Conservation (phyloP, 2,329 filamentous ascomycete genomes). For the Aspergillus sp. region DNA sequence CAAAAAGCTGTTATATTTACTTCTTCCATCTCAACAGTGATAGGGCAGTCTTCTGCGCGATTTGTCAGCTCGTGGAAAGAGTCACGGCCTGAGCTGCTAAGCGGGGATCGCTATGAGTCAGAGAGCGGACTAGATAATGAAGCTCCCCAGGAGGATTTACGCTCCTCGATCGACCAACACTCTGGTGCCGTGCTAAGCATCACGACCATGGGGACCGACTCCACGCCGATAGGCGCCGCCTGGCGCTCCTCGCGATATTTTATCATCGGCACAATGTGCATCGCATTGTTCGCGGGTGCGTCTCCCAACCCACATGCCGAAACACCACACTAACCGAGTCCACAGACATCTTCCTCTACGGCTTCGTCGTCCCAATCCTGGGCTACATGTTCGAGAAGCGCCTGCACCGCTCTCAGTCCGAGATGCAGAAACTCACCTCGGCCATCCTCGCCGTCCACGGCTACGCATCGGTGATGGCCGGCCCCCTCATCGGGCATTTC, state of each 20-base stretch:
- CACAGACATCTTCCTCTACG: conserved; percentile 33
- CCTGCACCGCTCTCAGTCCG: conserved; percentile 19
- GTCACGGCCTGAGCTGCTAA: too few relatives aligned
- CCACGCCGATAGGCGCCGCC: conserved; percentile 3
- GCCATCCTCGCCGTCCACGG: conserved; percentile 25
- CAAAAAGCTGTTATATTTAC: too few relatives aligned
- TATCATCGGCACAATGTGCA: conserved; percentile 10
- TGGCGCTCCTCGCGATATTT: conserved; percentile 17
- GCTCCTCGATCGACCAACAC: too few relatives aligned
- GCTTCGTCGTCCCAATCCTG: conserved; percentile 32
- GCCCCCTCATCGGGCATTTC: conserved; percentile 27
- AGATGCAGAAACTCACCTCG: conserved; percentile 24
- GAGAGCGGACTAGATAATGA: too few relatives aligned
- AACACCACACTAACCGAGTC: neutral
- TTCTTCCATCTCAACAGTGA: too few relatives aligned
- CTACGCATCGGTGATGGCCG: conserved; percentile 19
- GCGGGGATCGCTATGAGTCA: too few relatives aligned
- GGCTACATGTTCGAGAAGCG: conserved; percentile 30
- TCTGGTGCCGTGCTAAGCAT: too few relatives aligned
- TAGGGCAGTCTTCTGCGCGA: too few relatives aligned
- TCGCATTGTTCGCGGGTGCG: conserved; percentile 15
- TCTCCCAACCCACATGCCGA: neutral
- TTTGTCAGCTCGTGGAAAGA: too few relatives aligned
- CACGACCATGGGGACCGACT: neutral
- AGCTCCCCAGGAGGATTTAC: too few relatives aligned